phyloP scores from a whole-genome alignment of 306 rosid genomes.

The Rubus idaeus region DNA sequence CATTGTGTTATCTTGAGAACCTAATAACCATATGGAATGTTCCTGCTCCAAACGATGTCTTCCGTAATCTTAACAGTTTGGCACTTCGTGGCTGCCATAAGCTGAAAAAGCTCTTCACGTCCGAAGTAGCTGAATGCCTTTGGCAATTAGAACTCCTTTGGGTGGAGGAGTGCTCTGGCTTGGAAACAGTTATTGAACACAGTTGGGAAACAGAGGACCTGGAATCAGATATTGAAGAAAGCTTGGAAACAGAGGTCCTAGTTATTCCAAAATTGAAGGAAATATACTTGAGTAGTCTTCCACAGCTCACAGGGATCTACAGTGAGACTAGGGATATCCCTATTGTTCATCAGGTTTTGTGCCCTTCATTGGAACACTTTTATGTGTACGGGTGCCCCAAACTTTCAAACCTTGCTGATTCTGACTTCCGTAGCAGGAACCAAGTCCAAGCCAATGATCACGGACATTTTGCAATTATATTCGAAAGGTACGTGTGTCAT shows the following conservation, averaged over 20 bases:
- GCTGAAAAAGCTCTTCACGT: not conserved
- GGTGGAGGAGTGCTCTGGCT: not conserved
- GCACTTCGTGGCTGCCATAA: not conserved
- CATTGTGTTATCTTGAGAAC: not conserved
- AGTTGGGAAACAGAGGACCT: not conserved
- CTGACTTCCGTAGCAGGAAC: not conserved
- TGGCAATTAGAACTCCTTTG: not conserved
- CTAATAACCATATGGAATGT: not conserved
- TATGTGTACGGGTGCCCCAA: not conserved
- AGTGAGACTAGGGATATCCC: rapidly evolving
- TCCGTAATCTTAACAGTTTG: not conserved
- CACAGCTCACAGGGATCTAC: not conserved
- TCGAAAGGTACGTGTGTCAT: not conserved
- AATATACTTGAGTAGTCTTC: not conserved
- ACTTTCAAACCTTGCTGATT: not conserved
- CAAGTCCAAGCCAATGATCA: not conserved
- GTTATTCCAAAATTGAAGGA: not conserved
- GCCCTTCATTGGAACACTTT: not conserved
- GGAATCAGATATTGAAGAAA: not conserved
- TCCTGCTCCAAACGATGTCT: rapidly evolving
- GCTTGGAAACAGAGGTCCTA: rapidly evolving
- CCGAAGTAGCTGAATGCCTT: not conserved
- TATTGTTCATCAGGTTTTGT: not conserved
- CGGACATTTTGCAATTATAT: not conserved
- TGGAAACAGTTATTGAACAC: not conserved